phyloP scores from a whole-genome alignment of 129 eudicot species.

The Escallonia rubra region DNA sequence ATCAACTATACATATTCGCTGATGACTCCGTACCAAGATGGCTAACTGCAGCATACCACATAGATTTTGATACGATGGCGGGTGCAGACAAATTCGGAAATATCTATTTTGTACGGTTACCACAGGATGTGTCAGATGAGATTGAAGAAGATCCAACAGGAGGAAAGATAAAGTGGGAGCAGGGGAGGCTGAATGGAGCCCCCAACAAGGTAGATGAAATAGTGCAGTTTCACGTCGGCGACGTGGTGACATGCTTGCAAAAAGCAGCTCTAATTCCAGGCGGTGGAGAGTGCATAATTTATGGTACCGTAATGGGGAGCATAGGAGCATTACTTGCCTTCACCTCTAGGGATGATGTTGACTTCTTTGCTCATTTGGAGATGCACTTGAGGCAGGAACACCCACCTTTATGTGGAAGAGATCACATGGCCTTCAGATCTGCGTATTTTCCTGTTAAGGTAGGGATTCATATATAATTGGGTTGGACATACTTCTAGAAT shows the following conservation, averaged over 20 bases:
- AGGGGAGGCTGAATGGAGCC: conserved; percentile 97
- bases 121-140: conserved; percentile 97
- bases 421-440: conserved; percentile 97
- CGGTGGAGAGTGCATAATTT: conserved; percentile 85
- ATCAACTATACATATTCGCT: conserved; percentile 90
- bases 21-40: conserved; percentile 97
- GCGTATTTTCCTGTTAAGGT: conserved; percentile 98
- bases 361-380: conserved; percentile 95
- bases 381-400: conserved; percentile 98
- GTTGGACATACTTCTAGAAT: too few relatives aligned
- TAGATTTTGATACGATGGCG: conserved; percentile 97
- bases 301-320: conserved; percentile 98
- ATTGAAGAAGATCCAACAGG: conserved; percentile 99
- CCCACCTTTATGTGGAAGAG: conserved; percentile 99
- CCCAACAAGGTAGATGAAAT: conserved; percentile 97
- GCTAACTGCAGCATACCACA: conserved; percentile 87
- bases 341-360: conserved; percentile 95
- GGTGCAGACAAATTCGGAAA: conserved; percentile 98
- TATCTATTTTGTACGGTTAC: conserved; percentile 87
- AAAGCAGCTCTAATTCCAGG: conserved; percentile 97
- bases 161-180: conserved; percentile 98
- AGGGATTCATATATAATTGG: background rate
- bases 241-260: conserved; percentile 82
- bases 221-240: conserved; percentile 97
- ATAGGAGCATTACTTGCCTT: conserved; percentile 93